Percentiles rank a stretch among this genome's conserved stretches.
Conservation (phyloP, 2,329 filamentous ascomycete species). For the Trichoderma simmonsii region DNA sequence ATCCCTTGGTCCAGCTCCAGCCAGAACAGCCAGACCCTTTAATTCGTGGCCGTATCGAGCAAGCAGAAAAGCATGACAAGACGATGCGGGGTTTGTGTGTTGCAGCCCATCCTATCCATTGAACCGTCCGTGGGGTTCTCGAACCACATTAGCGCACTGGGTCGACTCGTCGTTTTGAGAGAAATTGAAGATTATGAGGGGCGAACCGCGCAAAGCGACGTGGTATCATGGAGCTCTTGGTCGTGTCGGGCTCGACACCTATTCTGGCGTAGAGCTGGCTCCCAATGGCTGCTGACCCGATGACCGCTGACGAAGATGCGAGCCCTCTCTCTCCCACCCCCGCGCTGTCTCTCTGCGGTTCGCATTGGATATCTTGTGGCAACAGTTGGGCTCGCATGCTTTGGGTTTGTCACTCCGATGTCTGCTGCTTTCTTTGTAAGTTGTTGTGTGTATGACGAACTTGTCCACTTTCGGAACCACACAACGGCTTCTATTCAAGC, state of each 20-base stretch:
- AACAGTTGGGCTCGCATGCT: slow-evolving; percentile 11
- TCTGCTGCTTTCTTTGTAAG: background rate
- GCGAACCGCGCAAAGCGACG: slow-evolving; percentile 15
- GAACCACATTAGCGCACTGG: slow-evolving; percentile 3
- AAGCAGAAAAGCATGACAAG: background rate
- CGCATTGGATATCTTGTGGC: background rate
- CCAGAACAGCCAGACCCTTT: background rate
- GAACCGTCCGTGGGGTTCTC: slow-evolving; percentile 1
- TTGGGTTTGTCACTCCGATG: background rate
- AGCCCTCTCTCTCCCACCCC: background rate
- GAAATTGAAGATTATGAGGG: background rate
- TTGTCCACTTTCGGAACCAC: background rate
- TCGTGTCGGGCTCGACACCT: slow-evolving; percentile 4
- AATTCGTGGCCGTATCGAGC: background rate
- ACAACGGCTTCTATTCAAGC: background rate
- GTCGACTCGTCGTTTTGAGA: slow-evolving; percentile 5
- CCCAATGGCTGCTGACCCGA: slow-evolving; percentile 13
- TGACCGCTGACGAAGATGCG: slow-evolving; percentile 7
- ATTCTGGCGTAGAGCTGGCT: slow-evolving; percentile 12
- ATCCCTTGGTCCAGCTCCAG: background rate
- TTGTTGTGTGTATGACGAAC: slow-evolving; percentile 3
- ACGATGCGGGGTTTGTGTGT: slow-evolving; percentile 10
- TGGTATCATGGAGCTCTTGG: background rate
- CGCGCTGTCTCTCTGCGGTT: background rate
- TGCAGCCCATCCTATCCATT: background rate